These are phyloP conservation scores for Russula olivacea DNA, from an alignment of 768 basidiomycete genomes.

Conservation along the genomic window DNA sequence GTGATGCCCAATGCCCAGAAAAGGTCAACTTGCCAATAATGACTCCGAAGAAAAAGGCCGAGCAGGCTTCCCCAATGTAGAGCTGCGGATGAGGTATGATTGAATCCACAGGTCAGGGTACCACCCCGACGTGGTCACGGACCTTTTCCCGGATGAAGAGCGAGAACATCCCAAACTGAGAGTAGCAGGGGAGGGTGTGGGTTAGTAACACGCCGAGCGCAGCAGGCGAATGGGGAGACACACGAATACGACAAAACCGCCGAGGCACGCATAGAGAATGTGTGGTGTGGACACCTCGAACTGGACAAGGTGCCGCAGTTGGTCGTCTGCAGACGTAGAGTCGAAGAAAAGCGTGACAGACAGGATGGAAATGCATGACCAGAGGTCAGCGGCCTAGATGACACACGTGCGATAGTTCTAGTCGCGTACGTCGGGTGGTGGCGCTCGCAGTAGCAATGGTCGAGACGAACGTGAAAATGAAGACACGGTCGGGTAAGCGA, in stretches of 20 bases:
- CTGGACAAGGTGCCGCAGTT: slow-evolving; percentile 25
- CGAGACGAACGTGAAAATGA: slow-evolving; percentile 1
- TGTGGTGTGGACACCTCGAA: slow-evolving; percentile 67
- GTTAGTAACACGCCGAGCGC: neutral
- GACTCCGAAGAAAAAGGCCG: slow-evolving; percentile 91
- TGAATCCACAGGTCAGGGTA: neutral
- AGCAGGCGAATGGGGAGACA: slow-evolving; percentile 28
- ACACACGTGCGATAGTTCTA: neutral
- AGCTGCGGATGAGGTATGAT: slow-evolving; percentile 38
- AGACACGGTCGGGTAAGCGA: neutral
- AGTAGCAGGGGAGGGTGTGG: neutral
- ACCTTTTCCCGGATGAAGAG: slow-evolving; percentile 85
- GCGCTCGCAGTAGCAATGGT: neutral
- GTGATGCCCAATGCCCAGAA: neutral
- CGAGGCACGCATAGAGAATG: slow-evolving; percentile 71
- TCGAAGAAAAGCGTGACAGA: slow-evolving; percentile 29
- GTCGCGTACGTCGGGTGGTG: slow-evolving; percentile 6
- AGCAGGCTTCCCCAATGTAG: slow-evolving; percentile 94
- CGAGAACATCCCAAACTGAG: slow-evolving; percentile 91
- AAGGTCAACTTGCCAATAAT: slow-evolving; percentile 58
- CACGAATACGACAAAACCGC: slow-evolving; percentile 75
- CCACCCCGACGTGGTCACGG: slow-evolving; percentile 21
- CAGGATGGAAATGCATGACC: slow-evolving; percentile 47
- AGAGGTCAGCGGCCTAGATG: neutral
- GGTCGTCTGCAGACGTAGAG: neutral